These are phyloP conservation scores for Ceratocystis papillata DNA, from an alignment of 2,329 filamentous ascomycete genomes.

Conservation along the genomic window DNA sequence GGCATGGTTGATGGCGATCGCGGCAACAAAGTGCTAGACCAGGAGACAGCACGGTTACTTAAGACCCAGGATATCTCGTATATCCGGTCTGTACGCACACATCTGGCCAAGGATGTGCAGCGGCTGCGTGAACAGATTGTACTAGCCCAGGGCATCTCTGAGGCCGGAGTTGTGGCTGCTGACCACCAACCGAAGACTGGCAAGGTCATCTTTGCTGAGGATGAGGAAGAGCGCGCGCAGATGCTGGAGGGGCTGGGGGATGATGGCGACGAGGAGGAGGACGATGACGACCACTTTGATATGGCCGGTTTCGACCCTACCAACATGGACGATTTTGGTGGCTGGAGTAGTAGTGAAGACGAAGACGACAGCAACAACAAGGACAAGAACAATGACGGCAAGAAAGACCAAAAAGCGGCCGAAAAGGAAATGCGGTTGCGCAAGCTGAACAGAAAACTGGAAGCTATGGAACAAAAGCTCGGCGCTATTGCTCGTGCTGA, in stretches of 20 bases:
- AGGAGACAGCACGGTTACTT: constrained; percentile 50
- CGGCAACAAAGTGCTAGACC: constrained; percentile 44
- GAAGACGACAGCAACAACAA: constrained; percentile 37
- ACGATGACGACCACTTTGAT: constrained; percentile 27
- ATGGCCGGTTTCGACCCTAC: constrained; percentile 26
- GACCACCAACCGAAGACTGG: constrained; percentile 6
- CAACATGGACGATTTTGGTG: constrained; percentile 20
- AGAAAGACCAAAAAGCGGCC: constrained; percentile 27
- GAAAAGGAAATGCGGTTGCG: constrained; percentile 31
- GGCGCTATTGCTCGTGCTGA: constrained; percentile 46
- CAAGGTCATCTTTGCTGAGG: constrained; percentile 37
- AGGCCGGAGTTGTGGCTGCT: constrained; percentile 23
- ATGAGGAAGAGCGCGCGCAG: constrained; percentile 27
- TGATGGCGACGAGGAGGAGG: constrained; percentile 30
- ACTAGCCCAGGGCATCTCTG: constrained; percentile 32
- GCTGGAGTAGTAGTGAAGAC: constrained; percentile 29
- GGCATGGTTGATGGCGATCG: constrained; percentile 49
- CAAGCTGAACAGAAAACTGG: constrained; percentile 41
- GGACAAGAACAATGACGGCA: constrained; percentile 31
- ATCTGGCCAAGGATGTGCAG: constrained; percentile 47
- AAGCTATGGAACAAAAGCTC: constrained; percentile 44
- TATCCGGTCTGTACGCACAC: constrained; percentile 50
- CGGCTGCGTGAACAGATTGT: constrained; percentile 45
- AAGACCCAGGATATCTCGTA: constrained; percentile 62
- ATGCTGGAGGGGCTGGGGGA: constrained; percentile 31